A percentile compares a stretch with the other conserved stretches of the same genome.
Evolutionary conservation across 805 yeast species (phyloP).

Genomic region (Hanseniaspora lachancei): DNA sequence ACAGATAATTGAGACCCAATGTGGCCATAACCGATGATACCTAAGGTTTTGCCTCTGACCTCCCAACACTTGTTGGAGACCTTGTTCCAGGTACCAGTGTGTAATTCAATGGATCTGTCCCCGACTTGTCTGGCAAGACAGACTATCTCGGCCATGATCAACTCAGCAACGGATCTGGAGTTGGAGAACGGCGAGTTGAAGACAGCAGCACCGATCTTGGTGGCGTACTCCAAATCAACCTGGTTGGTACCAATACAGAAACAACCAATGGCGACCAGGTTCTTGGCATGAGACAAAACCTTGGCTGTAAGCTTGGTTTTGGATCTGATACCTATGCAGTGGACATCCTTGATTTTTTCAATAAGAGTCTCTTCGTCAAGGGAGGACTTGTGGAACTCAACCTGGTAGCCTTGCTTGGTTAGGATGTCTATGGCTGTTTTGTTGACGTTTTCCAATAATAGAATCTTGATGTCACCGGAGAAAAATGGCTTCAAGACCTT

Average conservation of each 20-base stretch:
- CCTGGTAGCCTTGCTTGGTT: conserved; percentile 87
- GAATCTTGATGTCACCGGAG: conserved; percentile 86
- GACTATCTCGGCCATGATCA: conserved; percentile 89
- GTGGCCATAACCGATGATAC: conserved; percentile 95
- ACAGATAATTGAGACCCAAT: conserved; percentile 96
- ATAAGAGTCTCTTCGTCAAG: conserved; percentile 86
- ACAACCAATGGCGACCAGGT: conserved; percentile 85
- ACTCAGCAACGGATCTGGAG: conserved; percentile 96
- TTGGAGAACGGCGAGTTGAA: conserved; percentile 98
- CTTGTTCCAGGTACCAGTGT: conserved; percentile 96
- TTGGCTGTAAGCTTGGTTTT: conserved; percentile 79
- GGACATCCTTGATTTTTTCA: conserved; percentile 84
- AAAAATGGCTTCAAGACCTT: conserved; percentile 86
- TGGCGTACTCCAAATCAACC: conserved; percentile 85
- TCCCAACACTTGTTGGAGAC: conserved; percentile 95
- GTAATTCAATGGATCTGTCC: conserved; percentile 91
- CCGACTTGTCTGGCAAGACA: conserved; percentile 91
- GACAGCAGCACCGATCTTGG: conserved; percentile 84
- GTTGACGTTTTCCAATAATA: conserved; percentile 85
- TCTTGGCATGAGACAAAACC: conserved; percentile 72
- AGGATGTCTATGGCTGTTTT: conserved; percentile 81
- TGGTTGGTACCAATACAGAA: conserved; percentile 99
- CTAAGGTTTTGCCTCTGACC: conserved; percentile 94
- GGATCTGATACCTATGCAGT: conserved; percentile 96
- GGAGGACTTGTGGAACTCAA: conserved; percentile 81